A percentile compares a stretch with the other conserved stretches of the same genome.
Conservation (phyloP, 2,329 filamentous ascomycete genomes). For the Colletotrichum paranaense region DNA sequence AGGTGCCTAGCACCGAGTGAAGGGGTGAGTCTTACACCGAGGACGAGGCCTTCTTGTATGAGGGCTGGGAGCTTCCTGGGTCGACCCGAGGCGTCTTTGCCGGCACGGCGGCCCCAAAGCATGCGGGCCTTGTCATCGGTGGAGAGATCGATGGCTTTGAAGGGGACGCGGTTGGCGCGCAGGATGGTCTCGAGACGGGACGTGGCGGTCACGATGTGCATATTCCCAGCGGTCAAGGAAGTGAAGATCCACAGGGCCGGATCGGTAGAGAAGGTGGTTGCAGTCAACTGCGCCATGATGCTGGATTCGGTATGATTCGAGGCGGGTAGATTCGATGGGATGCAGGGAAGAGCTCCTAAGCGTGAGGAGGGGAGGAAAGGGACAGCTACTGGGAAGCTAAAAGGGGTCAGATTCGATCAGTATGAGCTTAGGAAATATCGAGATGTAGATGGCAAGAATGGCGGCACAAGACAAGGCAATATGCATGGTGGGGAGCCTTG, state of each 20-base stretch:
- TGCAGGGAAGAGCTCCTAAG: conserved; percentile 31
- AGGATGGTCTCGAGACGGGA: conserved; percentile 96
- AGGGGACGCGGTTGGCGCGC: conserved; percentile 92
- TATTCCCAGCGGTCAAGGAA: conserved; percentile 93
- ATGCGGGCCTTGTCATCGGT: conserved; percentile 89
- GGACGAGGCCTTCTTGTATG: conserved; percentile 85
- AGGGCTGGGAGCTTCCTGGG: conserved; percentile 85
- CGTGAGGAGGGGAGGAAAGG: background rate
- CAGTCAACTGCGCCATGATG: conserved; percentile 36
- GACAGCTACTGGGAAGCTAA: conserved; percentile 26
- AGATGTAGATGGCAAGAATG: background rate
- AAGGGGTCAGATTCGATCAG: conserved; percentile 20
- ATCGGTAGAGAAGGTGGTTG: conserved; percentile 65
- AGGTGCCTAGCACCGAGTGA: background rate
- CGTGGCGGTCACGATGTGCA: conserved; percentile 95
- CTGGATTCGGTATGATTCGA: conserved; percentile 8
- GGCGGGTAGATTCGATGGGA: conserved; percentile 22
- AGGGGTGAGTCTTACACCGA: conserved; percentile 76
- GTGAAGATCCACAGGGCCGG: conserved; percentile 93
- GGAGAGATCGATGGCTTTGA: conserved; percentile 91
- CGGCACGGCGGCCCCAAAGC: conserved; percentile 86
- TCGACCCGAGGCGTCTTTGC: conserved; percentile 73
- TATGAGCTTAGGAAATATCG: background rate
- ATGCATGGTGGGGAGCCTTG: conserved; percentile 14
- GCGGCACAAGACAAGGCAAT: background rate